phyloP scores from a whole-genome alignment of 192 early-diverging fungal genomes.

The Obelidium mucronatum region DNA sequence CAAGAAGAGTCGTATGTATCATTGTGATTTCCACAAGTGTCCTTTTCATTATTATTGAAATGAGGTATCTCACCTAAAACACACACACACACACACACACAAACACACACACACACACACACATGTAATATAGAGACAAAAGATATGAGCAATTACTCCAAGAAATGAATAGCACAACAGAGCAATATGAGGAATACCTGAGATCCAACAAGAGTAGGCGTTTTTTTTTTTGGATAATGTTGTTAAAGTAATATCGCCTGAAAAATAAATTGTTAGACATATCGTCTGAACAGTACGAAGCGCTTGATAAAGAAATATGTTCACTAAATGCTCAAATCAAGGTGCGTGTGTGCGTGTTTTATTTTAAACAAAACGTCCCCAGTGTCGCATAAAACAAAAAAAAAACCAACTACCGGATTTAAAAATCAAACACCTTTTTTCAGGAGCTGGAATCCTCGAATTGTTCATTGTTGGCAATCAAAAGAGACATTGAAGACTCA shows the following conservation, averaged over 20 bases:
- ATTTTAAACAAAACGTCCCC: no score
- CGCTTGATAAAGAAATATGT: no score
- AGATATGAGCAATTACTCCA: constrained; percentile 4
- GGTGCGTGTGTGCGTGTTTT: no score
- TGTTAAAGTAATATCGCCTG: not conserved
- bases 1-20: constrained; percentile 12
- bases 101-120: no score
- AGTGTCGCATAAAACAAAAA: no score
- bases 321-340: no score
- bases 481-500: not conserved
- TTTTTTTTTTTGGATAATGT: not conserved
- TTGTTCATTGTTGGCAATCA: not conserved
- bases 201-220: constrained; percentile 19
- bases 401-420: no score
- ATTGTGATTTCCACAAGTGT: no score
- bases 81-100: no score
- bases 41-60: no score
- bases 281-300: not conserved
- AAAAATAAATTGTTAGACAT: not conserved
- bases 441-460: not conserved
- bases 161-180: constrained; percentile 1
- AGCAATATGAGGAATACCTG: constrained; percentile 15
- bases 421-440: no score
- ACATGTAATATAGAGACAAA: not conserved
- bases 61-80: not conserved